Conservation (phyloP, 108 stramenopile genomes). For the Phaeodactylum tricornutum region DNA sequence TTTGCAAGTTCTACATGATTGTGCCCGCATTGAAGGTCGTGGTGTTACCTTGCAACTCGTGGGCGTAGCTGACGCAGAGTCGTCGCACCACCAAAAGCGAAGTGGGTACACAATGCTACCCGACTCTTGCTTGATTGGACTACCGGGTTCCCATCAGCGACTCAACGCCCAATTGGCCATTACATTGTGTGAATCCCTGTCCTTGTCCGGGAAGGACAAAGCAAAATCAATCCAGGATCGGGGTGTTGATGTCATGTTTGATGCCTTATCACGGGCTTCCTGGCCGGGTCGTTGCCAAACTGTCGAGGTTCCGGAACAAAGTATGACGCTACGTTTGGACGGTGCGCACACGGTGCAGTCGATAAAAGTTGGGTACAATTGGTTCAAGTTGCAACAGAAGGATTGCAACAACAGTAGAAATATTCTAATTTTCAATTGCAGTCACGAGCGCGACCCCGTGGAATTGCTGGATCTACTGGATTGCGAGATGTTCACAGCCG, state of each 20-base stretch:
- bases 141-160: constrained; percentile 56
- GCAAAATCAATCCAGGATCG: too few species aligned
- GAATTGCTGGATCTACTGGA: constrained; percentile 31
- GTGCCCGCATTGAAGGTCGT: constrained; percentile 25
- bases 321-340: constrained; percentile 31
- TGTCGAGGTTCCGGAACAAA: constrained; percentile 3
- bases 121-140: constrained; percentile 20
- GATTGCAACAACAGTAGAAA: constrained; percentile 1
- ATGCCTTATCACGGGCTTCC: constrained; percentile 33
- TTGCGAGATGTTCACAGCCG: constrained; percentile 46
- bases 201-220: not conserved
- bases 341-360: constrained; percentile 75
- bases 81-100: too few species aligned
- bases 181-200: constrained; percentile 31
- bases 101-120: constrained; percentile 3
- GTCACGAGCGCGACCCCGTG: constrained; percentile 75
- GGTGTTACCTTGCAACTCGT: constrained; percentile 12
- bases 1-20: constrained; percentile 14
- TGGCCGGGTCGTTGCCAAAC: constrained; percentile 81
- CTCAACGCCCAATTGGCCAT: constrained; percentile 69
- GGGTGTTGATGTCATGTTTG: constrained; percentile 2
- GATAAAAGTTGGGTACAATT: constrained; percentile 47
- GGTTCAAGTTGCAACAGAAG: constrained; percentile 25
- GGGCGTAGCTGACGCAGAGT: constrained; percentile 12
- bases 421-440: constrained; percentile 68